Percentiles rank a stretch among this genome's conserved stretches.
phyloP scores from a whole-genome alignment of 139 green algal species.

The Volvox reticuliferus region DNA sequence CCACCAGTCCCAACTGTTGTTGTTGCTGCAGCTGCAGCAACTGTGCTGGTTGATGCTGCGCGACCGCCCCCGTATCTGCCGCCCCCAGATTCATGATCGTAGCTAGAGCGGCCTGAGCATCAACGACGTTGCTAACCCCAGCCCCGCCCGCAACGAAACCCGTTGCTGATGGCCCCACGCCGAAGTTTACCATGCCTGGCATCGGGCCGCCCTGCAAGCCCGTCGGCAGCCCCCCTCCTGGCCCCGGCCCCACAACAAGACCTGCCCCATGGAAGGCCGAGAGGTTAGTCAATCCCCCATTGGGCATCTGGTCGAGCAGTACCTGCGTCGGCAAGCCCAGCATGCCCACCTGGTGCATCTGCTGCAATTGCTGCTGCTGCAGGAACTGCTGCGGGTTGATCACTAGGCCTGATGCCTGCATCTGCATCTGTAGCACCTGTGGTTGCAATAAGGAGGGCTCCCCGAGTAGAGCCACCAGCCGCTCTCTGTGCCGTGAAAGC shows the following conservation, averaged over 20 bases:
- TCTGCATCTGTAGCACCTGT: neutral
- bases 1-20: neutral
- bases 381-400: too few relatives aligned
- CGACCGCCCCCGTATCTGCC: neutral
- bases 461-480: conserved; percentile 10
- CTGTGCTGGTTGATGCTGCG: neutral
- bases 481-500: conserved; percentile 27
- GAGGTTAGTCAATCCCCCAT: neutral
- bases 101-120: conserved; percentile 18
- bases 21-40: neutral
- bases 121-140: neutral
- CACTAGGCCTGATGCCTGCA: too few relatives aligned
- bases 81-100: neutral
- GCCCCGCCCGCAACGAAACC: neutral
- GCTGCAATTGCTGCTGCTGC: neutral
- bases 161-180: neutral
- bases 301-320: neutral
- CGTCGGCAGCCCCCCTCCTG: neutral
- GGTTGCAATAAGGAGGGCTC: conserved; percentile 17
- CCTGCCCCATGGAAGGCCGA: neutral
- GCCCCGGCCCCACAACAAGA: neutral
- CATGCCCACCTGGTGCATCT: neutral
- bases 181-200: neutral
- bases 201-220: neutral
- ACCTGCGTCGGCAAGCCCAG: neutral